Conservation (phyloP, 2,329 filamentous ascomycete species). For the Fusarium guadeloupense region DNA sequence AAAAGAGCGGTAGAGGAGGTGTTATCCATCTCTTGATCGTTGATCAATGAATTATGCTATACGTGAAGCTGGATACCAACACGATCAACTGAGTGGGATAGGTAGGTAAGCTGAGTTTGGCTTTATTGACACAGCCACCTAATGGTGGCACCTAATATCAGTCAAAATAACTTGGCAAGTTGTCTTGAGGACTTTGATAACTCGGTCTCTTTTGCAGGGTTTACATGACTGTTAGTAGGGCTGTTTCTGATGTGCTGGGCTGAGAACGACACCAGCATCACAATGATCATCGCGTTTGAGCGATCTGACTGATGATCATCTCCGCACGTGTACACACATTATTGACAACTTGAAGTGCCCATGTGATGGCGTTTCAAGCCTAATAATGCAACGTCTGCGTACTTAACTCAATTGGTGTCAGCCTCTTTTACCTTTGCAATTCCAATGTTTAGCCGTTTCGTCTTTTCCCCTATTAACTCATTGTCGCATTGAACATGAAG, state of each 20-base stretch:
- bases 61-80: background rate
- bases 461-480: background rate
- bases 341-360: background rate
- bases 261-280: slow-evolving; percentile 2
- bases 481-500: background rate
- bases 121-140: background rate
- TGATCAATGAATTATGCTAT: background rate
- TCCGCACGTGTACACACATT: slow-evolving; percentile 16
- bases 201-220: background rate
- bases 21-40: background rate
- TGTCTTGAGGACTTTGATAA: background rate
- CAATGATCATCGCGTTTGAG: slow-evolving; percentile 20
- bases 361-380: slow-evolving; percentile 12
- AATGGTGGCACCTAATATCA: background rate
- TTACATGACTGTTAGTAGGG: slow-evolving; percentile 10
- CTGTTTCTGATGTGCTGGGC: background rate
- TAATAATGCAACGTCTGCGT: background rate
- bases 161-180: background rate
- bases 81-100: background rate
- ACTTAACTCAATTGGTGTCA: background rate
- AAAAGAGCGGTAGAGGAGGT: background rate
- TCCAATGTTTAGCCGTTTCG: background rate
- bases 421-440: background rate
- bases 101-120: background rate
- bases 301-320: slow-evolving; percentile 27